Base-by-base conservation (phyloP, 1,284 basidiomycete genomes). In the Cryptococcus jaspeensis region DNA sequence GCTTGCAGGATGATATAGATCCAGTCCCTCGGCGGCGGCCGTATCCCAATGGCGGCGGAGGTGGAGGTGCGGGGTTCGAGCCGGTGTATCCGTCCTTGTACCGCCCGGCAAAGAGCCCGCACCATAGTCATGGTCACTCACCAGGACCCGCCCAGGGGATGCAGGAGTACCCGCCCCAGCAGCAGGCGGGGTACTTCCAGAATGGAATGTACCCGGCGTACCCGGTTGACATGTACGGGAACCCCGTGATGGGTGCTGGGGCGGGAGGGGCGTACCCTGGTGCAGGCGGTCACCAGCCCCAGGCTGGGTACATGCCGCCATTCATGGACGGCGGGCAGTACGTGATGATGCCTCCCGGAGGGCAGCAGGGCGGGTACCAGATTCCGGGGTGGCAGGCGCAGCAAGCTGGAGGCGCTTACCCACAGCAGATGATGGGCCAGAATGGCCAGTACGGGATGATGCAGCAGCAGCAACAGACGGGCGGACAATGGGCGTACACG, bases 61-160 rank as follows among this genome's bases (percentile, higher is more conserved):
- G 37, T 25, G 58, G 35, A 48, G 23, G 36, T 28, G 16, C 28
- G 5, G 46, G 18, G 37, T 65, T 54, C 43, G 69, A 75, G 43
- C 64, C 67, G 7, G 62, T 71, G 22, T 75, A 70, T 48, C 65
- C 71, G 1, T 72, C 71, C 2, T 55, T 73, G 22, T 73, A 69
- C 39, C 65, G 72, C 39, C 60, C 68, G 5, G 44, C 55, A 9
- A 55, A 52, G 20, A 37, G 35, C n/a, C 20, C 28, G 5, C 48
- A 50, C 20, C 28, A 32, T 32, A 9, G 28, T 4, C 28, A 32
- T 32, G 28, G 28, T 5, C 28, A 9, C 5, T 20, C 48, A 0
- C 32, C 48, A n/a, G 37, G 35, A 13, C 48, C 48, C 8, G 37
- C 48, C 5, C 48, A 32, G 18, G 25, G 20, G 15, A 38, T 39